Evolutionary conservation across 139 green algal species (phyloP), one percentile per base, ranked within the genome.

Genomic region (Picochlorum sp.): DNA sequence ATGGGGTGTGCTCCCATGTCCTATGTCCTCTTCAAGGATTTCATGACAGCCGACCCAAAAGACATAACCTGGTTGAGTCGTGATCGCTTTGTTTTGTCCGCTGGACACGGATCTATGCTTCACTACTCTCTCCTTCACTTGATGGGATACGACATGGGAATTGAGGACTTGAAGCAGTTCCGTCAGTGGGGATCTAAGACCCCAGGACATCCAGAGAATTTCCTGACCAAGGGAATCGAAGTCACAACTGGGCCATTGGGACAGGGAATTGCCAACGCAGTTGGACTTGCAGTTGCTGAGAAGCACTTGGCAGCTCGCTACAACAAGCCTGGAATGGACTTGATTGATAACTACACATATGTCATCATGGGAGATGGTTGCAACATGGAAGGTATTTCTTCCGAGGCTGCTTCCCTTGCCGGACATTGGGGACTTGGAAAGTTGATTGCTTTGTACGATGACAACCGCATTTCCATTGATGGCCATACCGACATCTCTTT

Each of bases 291-390:
- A 24, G 72, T 85, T 28, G 86, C 89, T 54, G 94, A 99, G 83
- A 86, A 87, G 44, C 87, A 98, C 77, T 77, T 99, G 64, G 94
- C 91, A 26, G 90, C 87, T 4, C 89, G 91, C 72, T 99, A 96
- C 91, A 99, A 99, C 92, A 97, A 97, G 88, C 90, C 92, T 18
- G 92, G 90, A 65, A 68, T 63, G 44, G 73, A 74, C 41, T 68
- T 98, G n/a, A 82, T 99, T 1, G 92, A 99, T 85, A 91, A 99
- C 83, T 97, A 97, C 91, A 99, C 94, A 55, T 98, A 97, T 86
- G 88, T 80, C 74, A 97, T 98, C 79, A 82, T 97, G 78, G 92
- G 92, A 51, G 94, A 99, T 64, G 94, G 94, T 70, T 98, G 92
- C 84, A 96, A 92, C 81, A 98, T 98, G 94, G 94, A 99, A 88